Base-by-base conservation (phyloP, 1,139 yeast genomes). In the Debaryomyces robertsiae region DNA sequence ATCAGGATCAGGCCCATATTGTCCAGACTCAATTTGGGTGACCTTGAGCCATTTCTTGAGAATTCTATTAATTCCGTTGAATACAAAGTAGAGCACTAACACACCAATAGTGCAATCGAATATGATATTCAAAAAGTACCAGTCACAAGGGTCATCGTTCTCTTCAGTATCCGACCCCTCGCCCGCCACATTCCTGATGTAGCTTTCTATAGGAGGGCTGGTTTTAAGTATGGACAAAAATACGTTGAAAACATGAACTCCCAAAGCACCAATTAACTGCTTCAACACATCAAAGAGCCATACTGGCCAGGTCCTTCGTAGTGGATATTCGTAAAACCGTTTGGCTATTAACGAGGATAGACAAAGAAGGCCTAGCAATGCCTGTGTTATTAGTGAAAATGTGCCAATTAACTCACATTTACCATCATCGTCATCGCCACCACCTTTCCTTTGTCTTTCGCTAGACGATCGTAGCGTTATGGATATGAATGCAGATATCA, bases 71-170 rank as follows among this genome's bases (percentile, higher is more conserved):
- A 78, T 65, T 2, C 67, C 57, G 30, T 57, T 61, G 46, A 73
- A 72, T 11, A 85, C 84, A 9, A 77, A 56, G 29, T 65, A 90
- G 31, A 93, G 69, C 3, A 91, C 75, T 17, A 94, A 94, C 2
- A 90, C 95, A 0, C 98, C 98, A n/a, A 91, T 75, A 0, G 98
- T 93, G 33, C 98, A 91, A 60, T 93, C 98, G 57, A 91, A 77
- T 15, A 91, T 74, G 32, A 91, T 79, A 55, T 87, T 93, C 41
- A 93, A 69, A 55, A 93, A 91, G 65, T 93, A 93, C 95, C 97
- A 91, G 52, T 85, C 89, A 57, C 95, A 86, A 6, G 91, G 91
- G 50, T 84, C 75, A 27, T 40, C 48, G 15, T 45, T 50, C 24
- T 40, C 46, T 11, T 31, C 46, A 30, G 36, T 39, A 18, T 37